Evolutionary conservation across 441 rosid species (phyloP).

Genomic region (Heliophila coronopifolia): DNA sequence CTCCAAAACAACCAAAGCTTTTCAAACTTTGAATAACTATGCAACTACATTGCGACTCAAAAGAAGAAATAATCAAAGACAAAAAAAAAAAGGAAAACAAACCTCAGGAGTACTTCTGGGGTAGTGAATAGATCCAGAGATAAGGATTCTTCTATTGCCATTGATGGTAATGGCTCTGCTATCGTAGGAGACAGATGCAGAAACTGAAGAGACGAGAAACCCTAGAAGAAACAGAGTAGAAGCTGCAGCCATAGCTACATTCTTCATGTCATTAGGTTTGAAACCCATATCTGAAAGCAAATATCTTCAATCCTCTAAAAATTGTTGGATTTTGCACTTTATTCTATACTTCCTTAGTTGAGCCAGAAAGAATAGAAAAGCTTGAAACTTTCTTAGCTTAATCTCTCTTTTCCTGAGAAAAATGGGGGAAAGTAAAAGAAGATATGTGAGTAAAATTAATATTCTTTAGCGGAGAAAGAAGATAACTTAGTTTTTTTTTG

Average conservation of each 20-base stretch:
- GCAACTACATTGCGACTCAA: slow-evolving; percentile 32
- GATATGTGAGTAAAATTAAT: background rate
- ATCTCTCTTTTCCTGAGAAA: slow-evolving; percentile 1
- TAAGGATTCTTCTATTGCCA: slow-evolving; percentile 86
- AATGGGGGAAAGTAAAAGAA: slow-evolving; percentile 9
- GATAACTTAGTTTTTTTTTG: slow-evolving; percentile 6
- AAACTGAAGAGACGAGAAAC: slow-evolving; percentile 40
- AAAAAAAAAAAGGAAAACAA: slow-evolving; percentile 9
- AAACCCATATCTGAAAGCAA: slow-evolving; percentile 29
- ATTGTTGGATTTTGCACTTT: slow-evolving; percentile 31
- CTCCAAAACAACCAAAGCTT: slow-evolving; percentile 9
- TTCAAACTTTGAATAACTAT: slow-evolving; percentile 6
- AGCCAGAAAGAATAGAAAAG: slow-evolving; percentile 17
- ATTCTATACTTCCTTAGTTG: slow-evolving; percentile 36
- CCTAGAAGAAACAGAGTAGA: slow-evolving; percentile 32
- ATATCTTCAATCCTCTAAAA: slow-evolving; percentile 18
- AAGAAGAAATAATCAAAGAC: background rate
- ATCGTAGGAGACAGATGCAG: slow-evolving; percentile 78
- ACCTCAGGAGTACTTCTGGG: slow-evolving; percentile 99
- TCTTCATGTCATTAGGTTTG: slow-evolving; percentile 42
- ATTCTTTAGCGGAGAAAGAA: slow-evolving; percentile 14
- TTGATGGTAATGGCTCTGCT: slow-evolving; percentile 70
- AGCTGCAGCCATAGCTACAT: slow-evolving; percentile 30
- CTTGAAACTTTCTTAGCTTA: slow-evolving; percentile 28
- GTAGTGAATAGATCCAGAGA: slow-evolving; percentile 97